Percentiles rank a stretch among this genome's conserved stretches.
Conservation (phyloP, 345 rosid species). For the Gossypium bickii region DNA sequence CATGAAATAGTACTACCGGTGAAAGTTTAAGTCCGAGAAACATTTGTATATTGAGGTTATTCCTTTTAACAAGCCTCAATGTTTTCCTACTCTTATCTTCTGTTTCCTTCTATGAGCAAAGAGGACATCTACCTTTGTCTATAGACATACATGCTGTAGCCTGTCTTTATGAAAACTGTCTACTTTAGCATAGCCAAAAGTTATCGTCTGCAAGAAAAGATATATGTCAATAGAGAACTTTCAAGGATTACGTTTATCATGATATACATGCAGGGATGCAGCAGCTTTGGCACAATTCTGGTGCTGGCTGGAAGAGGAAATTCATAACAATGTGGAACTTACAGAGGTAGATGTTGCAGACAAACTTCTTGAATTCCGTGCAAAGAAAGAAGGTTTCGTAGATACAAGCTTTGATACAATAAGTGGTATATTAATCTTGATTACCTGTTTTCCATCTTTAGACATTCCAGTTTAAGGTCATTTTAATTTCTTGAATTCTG, state of each 20-base stretch:
- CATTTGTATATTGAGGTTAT: not conserved
- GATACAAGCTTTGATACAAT: slow-evolving; percentile 97
- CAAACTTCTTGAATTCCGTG: slow-evolving; percentile 81
- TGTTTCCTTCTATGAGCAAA: not conserved
- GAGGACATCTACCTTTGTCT: not conserved
- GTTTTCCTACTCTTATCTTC: not conserved
- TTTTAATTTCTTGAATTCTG: not conserved
- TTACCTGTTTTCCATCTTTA: not conserved
- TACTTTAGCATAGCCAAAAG: not conserved
- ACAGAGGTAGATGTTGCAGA: slow-evolving; percentile 90
- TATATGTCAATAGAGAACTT: slow-evolving; percentile 13
- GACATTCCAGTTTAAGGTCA: not conserved
- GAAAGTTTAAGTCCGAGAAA: not conserved
- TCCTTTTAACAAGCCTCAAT: not conserved
- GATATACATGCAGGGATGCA: slow-evolving; percentile 66
- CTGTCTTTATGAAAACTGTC: slow-evolving; percentile 1
- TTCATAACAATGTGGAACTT: slow-evolving; percentile 47
- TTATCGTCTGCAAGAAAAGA: not conserved
- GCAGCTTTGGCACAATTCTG: slow-evolving; percentile 88
- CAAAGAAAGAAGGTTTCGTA: slow-evolving; percentile 69
- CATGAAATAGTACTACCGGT: not conserved
- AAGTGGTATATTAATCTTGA: slow-evolving; percentile 56
- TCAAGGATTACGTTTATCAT: slow-evolving; percentile 3
- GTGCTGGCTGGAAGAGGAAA: slow-evolving; percentile 89
- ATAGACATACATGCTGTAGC: not conserved